Evolutionary conservation across 805 yeast species (phyloP).

Genomic region (Grigorovia jiainica): DNA sequence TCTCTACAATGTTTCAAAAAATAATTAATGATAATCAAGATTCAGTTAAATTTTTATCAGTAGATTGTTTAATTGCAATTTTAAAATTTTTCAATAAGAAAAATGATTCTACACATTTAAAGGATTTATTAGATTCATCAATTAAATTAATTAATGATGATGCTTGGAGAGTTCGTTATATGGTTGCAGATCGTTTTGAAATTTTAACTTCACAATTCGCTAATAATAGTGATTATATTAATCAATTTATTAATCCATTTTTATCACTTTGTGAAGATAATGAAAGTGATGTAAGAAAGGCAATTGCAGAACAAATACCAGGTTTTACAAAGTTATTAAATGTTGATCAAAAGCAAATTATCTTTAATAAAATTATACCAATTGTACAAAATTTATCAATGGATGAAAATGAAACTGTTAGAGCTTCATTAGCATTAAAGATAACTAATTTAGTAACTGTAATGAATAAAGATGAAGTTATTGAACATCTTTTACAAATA

Average conservation of each 20-base stretch:
- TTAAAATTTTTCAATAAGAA: conserved; percentile 55
- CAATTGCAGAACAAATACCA: conserved; percentile 86
- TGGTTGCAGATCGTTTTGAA: conserved; percentile 92
- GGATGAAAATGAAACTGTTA: conserved; percentile 87
- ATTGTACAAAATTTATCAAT: conserved; percentile 72
- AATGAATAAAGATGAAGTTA: conserved; percentile 75
- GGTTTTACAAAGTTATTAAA: conserved; percentile 49
- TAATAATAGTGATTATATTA: conserved; percentile 43
- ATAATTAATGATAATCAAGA: conserved; percentile 84
- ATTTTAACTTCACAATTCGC: conserved; percentile 57
- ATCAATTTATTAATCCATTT: conserved; percentile 49
- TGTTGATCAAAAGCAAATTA: conserved; percentile 36
- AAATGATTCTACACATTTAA: conserved; percentile 48
- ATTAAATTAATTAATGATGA: conserved; percentile 72
- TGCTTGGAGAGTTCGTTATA: conserved; percentile 97
- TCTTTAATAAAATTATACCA: conserved; percentile 69
- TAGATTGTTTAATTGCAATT: conserved; percentile 80
- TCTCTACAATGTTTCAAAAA: conserved; percentile 73
- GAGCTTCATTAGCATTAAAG: conserved; percentile 85
- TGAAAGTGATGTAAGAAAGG: conserved; percentile 95
- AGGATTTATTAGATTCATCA: conserved; percentile 55
- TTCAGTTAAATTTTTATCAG: conserved; percentile 82
- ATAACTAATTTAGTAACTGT: conserved; percentile 81
- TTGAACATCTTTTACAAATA: conserved; percentile 74
- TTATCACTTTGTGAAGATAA: conserved; percentile 74